Base-by-base conservation (phyloP, 495 filamentous ascomycete species). In the Penicillium cosmopolitanum region DNA sequence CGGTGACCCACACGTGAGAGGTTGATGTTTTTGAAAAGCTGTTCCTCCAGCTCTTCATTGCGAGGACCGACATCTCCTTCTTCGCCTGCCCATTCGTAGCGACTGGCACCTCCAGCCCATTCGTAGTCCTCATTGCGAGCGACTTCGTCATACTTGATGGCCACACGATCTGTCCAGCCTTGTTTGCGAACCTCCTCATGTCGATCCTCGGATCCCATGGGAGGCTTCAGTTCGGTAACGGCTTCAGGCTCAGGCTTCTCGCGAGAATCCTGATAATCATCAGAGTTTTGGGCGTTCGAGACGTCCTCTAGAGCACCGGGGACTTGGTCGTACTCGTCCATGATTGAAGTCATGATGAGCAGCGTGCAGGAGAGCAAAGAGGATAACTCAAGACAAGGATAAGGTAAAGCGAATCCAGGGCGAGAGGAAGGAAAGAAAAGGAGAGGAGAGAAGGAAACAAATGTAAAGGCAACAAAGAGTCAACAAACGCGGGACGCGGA, bases 81-180 rank as follows among this genome's bases (percentile, higher is more conserved):
- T 5, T 96, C 91, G 2, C 91, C 91, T 10, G 86, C 80, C 89
- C 90, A 97, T 68, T 96, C 87, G 57, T 98, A 98, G 15, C 87
- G 82, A 1, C 64, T 65, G 25, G 87, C 87, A 55, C 82, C 84
- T 13, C 78, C 76, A 55, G 79, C 79, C 87, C 86, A 90, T 9
- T 66, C 64, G 5, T 34, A 36, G 15, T n/a, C 15, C 6, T 34
- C n/a, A 6, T 9, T 19, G 15, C 23, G 23, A 9, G 25, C n/a
- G n/a, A 19, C 31, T 10, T 18, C 50, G 25, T 75, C 57, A 61
- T 90, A 90, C 54, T 87, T 73, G 53, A 85, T 87, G 0, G 75
- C 68, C 16, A 75, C 66, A 13, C 77, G 78, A 18, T 76, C 61
- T 23, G 67, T 75, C 89, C 89, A 91, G 5, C 82, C 82, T 16